A percentile compares a stretch with the other conserved stretches of the same genome.
These are phyloP conservation scores for Coemansia guatemalensis DNA, from an alignment of 192 early-diverging fungal species.

Conservation along the genomic window DNA sequence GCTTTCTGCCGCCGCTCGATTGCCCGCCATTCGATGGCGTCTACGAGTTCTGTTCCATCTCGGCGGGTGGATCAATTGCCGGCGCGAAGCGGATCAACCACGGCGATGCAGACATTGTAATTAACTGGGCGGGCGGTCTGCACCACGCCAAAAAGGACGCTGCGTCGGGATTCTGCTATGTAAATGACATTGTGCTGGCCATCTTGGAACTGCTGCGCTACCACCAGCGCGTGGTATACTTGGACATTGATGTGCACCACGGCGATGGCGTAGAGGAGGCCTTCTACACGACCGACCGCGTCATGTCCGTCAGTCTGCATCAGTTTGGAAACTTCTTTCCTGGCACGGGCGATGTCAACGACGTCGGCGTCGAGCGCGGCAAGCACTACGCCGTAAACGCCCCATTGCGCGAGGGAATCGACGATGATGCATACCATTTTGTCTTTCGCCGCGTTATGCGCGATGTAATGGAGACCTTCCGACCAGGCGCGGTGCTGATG, in stretches of 20 bases:
- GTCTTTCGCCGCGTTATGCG: slow-evolving; percentile 86
- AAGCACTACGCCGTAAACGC: slow-evolving; percentile 94
- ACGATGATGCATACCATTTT: slow-evolving; percentile 85
- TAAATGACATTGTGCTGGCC: slow-evolving; percentile 94
- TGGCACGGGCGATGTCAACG: slow-evolving; percentile 92
- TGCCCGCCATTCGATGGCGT: slow-evolving; percentile 97
- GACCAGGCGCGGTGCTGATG: slow-evolving; percentile 83
- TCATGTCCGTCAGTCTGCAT: slow-evolving; percentile 98
- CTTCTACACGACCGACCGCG: slow-evolving; percentile 97
- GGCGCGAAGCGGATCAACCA: slow-evolving; percentile 82
- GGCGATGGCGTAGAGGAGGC: slow-evolving; percentile 99
- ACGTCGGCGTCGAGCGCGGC: slow-evolving; percentile 85
- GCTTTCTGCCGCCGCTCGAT: slow-evolving; percentile 85
- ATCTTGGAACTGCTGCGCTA: slow-evolving; percentile 86
- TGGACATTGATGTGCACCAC: slow-evolving; percentile 99
- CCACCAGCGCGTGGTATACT: slow-evolving; percentile 89
- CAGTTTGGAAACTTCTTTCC: slow-evolving; percentile 98
- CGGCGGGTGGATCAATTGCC: slow-evolving; percentile 91
- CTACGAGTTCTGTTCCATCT: slow-evolving; percentile 90
- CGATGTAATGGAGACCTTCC: slow-evolving; percentile 86
- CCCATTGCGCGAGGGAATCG: slow-evolving; percentile 88
- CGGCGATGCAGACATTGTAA: slow-evolving; percentile 83
- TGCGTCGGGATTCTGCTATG: slow-evolving; percentile 96
- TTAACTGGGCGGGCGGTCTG: slow-evolving; percentile 95
- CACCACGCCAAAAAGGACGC: slow-evolving; percentile 97